phyloP scores from a whole-genome alignment of 345 rosid species.

The Excoecaria agallocha region DNA sequence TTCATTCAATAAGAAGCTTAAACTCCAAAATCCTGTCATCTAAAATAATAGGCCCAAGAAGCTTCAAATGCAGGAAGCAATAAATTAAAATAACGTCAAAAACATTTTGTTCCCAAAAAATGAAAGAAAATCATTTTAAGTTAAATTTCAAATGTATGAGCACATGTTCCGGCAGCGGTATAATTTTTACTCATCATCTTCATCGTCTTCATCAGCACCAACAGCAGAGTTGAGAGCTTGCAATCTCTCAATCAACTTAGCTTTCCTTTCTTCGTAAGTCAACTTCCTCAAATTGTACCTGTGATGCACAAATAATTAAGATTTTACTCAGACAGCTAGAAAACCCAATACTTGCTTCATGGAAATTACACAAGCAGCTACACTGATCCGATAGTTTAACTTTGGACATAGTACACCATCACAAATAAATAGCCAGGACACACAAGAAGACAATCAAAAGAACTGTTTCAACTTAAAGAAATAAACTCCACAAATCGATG shows the following conservation, averaged over 20 bases:
- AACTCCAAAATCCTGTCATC: constrained; percentile 16
- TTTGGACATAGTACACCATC: not conserved
- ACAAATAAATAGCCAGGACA: not conserved
- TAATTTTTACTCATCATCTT: constrained; percentile 19
- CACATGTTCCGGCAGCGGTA: not conserved
- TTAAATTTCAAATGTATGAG: not conserved
- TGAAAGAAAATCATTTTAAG: not conserved
- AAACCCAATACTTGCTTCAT: not conserved
- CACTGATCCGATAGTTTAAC: not conserved
- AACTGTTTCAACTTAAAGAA: not conserved
- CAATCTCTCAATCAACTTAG: constrained; percentile 70
- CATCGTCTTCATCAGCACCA: constrained; percentile 35
- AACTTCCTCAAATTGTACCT: constrained; percentile 86
- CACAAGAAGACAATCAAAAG: not conserved
- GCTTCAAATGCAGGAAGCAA: constrained; percentile 9
- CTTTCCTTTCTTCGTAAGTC: constrained; percentile 80
- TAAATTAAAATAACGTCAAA: not conserved
- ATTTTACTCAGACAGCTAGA: not conserved
- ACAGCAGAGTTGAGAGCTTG: constrained; percentile 61
- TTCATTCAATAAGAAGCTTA: constrained; percentile 24
- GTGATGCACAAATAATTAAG: constrained; percentile 9
- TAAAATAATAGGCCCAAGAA: not conserved
- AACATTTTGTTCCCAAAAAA: constrained; percentile 6
- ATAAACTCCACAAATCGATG: not conserved
- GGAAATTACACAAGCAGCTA: not conserved